Conservation (phyloP, 75 land plant species). For the Azolla pinnata region DNA sequence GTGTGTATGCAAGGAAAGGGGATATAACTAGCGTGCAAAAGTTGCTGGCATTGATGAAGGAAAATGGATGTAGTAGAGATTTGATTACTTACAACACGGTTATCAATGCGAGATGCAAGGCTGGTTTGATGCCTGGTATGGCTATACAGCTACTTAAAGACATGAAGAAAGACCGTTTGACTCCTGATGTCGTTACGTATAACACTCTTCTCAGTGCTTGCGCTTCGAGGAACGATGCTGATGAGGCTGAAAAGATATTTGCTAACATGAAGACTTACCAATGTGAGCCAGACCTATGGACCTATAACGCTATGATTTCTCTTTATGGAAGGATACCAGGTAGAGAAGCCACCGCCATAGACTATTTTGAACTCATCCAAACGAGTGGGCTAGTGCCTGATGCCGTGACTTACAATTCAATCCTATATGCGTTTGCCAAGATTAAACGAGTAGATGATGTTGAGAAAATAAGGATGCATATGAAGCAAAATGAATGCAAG, state of each 20-base stretch:
- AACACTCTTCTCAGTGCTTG: slow-evolving; percentile 88
- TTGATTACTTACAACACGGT: slow-evolving; percentile 78
- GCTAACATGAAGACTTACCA: slow-evolving; percentile 47
- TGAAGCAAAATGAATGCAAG: slow-evolving; percentile 45
- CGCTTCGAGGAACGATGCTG: slow-evolving; percentile 39
- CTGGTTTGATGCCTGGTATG: slow-evolving; percentile 47
- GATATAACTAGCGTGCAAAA: slow-evolving; percentile 44
- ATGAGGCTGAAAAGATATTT: slow-evolving; percentile 59
- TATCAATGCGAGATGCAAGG: slow-evolving; percentile 74
- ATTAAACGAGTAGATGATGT: slow-evolving; percentile 51
- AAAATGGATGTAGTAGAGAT: slow-evolving; percentile 59
- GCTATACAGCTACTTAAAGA: slow-evolving; percentile 54
- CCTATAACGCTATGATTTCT: slow-evolving; percentile 95
- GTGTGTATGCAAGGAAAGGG: slow-evolving; percentile 79
- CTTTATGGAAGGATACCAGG: slow-evolving; percentile 68
- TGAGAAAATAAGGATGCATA: slow-evolving; percentile 34
- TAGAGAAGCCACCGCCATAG: slow-evolving; percentile 32
- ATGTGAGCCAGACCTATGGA: slow-evolving; percentile 86
- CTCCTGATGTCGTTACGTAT: slow-evolving; percentile 81
- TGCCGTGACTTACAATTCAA: slow-evolving; percentile 74
- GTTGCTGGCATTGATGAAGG: slow-evolving; percentile 55
- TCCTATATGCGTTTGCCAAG: slow-evolving; percentile 68
- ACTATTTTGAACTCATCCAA: slow-evolving; percentile 40
- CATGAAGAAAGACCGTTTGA: slow-evolving; percentile 55
- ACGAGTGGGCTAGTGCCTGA: slow-evolving; percentile 59